A percentile compares a stretch with the other conserved stretches of the same genome.
phyloP scores from a whole-genome alignment of 257 asterid genomes.

The Solanum paucissectum region DNA sequence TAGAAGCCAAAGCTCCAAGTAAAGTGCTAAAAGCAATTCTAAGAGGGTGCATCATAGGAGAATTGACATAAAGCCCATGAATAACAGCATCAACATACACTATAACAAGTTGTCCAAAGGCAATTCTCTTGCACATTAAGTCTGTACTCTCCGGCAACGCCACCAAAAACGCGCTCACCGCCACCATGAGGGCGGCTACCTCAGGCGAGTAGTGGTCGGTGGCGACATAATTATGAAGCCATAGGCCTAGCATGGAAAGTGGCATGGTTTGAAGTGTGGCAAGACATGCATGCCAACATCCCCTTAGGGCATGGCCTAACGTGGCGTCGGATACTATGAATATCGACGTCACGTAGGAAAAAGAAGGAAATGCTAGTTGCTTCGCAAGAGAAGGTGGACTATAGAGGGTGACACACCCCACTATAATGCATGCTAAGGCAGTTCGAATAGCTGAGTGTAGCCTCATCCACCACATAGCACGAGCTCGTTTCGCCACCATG shows the following conservation, averaged over 20 bases:
- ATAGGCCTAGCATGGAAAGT: constrained; percentile 21
- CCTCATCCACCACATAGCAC: constrained; percentile 43
- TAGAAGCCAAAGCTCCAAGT: constrained; percentile 41
- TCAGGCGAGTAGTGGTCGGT: constrained; percentile 12
- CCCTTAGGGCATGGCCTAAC: constrained; percentile 40
- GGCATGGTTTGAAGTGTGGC: constrained; percentile 53
- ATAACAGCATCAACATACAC: constrained; percentile 28
- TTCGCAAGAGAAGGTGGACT: constrained; percentile 23
- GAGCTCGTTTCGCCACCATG: constrained; percentile 32
- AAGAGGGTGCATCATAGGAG: constrained; percentile 29
- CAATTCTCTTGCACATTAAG: constrained; percentile 45
- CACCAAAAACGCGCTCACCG: constrained; percentile 30
- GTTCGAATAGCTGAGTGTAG: constrained; percentile 41
- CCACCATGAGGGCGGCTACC: constrained; percentile 24
- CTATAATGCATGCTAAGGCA: constrained; percentile 38
- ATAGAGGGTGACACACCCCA: constrained; percentile 44
- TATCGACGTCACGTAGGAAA: constrained; percentile 43
- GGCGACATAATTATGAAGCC: constrained; percentile 4
- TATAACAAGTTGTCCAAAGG: constrained; percentile 64
- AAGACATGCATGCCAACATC: constrained; percentile 45
- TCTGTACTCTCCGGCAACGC: constrained; percentile 39
- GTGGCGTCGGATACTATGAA: constrained; percentile 40
- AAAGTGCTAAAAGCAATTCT: constrained; percentile 45
- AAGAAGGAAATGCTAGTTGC: constrained; percentile 32
- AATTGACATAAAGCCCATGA: constrained; percentile 7